Conservation (phyloP, 2,329 filamentous ascomycete species). For the Epicoccum sorghinum region DNA sequence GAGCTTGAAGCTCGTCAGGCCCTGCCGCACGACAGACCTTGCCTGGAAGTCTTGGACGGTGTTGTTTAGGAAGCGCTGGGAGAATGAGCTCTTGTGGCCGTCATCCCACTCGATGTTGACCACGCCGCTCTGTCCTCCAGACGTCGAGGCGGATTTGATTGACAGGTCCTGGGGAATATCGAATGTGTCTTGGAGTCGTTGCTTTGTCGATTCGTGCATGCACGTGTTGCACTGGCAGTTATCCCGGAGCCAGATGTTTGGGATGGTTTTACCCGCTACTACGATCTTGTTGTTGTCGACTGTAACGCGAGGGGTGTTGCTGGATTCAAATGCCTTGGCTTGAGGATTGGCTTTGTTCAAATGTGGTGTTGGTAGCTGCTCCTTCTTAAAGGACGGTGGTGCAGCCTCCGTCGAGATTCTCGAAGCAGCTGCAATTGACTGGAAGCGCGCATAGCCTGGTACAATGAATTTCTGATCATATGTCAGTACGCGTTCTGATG, state of each 20-base stretch:
- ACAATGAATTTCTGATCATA: not conserved
- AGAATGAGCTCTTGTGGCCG: constrained; percentile 71
- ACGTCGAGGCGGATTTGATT: constrained; percentile 23
- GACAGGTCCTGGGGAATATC: constrained; percentile 46
- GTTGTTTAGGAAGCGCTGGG: constrained; percentile 63
- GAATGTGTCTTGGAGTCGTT: constrained; percentile 72
- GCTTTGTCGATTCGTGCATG: constrained; percentile 72
- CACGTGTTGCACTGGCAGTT: constrained; percentile 74
- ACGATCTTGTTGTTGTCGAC: constrained; percentile 10
- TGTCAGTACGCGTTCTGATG: not conserved
- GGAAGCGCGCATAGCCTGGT: not conserved
- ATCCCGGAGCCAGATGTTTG: constrained; percentile 59
- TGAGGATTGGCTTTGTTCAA: not conserved
- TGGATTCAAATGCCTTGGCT: not conserved
- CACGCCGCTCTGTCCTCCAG: not conserved
- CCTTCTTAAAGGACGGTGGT: not conserved
- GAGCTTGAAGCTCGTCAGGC: constrained; percentile 41
- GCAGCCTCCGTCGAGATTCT: not conserved
- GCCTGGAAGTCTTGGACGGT: constrained; percentile 48
- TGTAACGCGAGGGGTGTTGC: not conserved
- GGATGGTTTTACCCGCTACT: constrained; percentile 2
- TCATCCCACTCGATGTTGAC: constrained; percentile 56
- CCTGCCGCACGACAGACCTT: constrained; percentile 43
- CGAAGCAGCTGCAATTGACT: constrained; percentile 1
- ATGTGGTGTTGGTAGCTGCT: not conserved